These are phyloP conservation scores for Hyphopichia pseudoburtonii DNA, from an alignment of 1,139 yeast genomes.

Conservation along the genomic window DNA sequence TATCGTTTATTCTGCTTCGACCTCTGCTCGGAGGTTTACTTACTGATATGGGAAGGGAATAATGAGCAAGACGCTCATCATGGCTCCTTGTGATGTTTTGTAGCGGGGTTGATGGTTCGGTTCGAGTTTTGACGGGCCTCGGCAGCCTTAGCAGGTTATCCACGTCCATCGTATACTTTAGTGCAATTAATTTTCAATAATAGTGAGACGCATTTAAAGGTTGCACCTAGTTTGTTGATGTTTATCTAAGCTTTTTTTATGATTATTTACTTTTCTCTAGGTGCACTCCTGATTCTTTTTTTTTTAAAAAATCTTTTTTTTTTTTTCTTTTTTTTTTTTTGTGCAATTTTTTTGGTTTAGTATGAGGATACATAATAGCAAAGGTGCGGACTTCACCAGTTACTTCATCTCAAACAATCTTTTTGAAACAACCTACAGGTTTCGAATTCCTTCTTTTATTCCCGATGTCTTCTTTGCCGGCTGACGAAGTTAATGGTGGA, in stretches of 20 bases:
- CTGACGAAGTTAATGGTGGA: constrained; percentile 6
- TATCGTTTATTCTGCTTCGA: constrained; percentile 3
- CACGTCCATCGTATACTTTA: background rate
- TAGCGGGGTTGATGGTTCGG: constrained; percentile 34
- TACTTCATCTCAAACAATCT: too few species aligned
- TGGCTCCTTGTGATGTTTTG: constrained; percentile 9
- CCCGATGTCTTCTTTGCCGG: too few species aligned
- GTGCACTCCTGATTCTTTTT: background rate
- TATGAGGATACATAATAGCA: too few species aligned
- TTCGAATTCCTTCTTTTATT: too few species aligned
- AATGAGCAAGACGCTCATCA: background rate
- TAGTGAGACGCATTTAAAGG: too few species aligned
- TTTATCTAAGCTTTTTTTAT: background rate
- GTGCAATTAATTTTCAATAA: too few species aligned
- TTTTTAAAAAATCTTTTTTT: background rate
- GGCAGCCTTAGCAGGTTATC: background rate
- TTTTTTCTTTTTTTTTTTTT: background rate
- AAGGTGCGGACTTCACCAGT: too few species aligned
- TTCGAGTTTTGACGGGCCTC: constrained; percentile 9
- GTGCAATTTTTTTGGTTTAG: background rate
- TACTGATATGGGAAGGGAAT: background rate
- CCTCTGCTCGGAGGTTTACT: background rate
- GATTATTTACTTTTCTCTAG: background rate
- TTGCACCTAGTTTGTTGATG: background rate
- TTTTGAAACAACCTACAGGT: too few species aligned